These are phyloP conservation scores for Silene uniflora DNA, from an alignment of 148 eudicot genomes.

Conservation along the genomic window DNA sequence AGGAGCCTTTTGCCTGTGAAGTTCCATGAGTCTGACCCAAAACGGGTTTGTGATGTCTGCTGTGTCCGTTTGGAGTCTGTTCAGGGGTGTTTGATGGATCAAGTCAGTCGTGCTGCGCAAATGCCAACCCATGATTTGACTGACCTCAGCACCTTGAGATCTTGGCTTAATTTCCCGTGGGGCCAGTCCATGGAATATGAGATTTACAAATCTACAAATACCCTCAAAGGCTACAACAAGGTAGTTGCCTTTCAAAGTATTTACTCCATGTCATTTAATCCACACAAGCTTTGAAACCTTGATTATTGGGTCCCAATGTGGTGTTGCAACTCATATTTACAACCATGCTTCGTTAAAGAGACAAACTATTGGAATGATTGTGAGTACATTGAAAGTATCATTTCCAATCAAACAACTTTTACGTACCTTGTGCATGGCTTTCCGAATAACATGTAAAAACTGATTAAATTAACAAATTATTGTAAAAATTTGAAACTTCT, in stretches of 20 bases:
- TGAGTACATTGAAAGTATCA: neutral
- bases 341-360: neutral
- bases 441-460: neutral
- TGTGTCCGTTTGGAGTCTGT: conserved; percentile 61
- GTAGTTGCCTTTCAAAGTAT: conserved; percentile 19
- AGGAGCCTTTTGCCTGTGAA: conserved; percentile 64
- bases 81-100: conserved; percentile 58
- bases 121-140: conserved; percentile 67
- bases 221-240: conserved; percentile 52
- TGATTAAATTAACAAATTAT: neutral
- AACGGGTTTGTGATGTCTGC: conserved; percentile 68
- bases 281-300: neutral
- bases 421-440: conserved; percentile 4
- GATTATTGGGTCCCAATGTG: neutral
- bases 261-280: neutral
- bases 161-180: conserved; percentile 84
- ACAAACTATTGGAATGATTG: neutral
- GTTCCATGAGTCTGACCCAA: conserved; percentile 46
- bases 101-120: conserved; percentile 70
- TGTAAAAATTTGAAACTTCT: no score
- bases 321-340: no score
- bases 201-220: conserved; percentile 62
- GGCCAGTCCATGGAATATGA: conserved; percentile 71
- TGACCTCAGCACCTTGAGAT: conserved; percentile 70
- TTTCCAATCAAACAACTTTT: neutral